These are phyloP conservation scores for Purpureocillium takamizusanense DNA, from an alignment of 2,329 filamentous ascomycete species.

Conservation along the genomic window DNA sequence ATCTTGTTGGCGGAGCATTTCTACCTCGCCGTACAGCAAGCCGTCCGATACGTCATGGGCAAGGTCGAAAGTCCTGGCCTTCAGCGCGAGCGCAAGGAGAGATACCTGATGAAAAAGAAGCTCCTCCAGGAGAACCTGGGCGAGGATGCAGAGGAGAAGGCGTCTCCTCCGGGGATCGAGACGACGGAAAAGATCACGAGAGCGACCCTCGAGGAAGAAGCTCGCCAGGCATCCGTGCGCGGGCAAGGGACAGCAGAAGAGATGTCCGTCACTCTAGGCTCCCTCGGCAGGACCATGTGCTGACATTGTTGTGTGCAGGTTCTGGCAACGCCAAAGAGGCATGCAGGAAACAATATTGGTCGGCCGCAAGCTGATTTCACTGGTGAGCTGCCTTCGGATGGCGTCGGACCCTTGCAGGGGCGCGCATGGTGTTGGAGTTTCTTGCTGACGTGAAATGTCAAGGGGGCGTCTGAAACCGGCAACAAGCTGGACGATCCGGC, in stretches of 20 bases:
- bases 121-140: conserved; percentile 67
- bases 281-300: not conserved
- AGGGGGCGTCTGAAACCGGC: not conserved
- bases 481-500: not conserved
- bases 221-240: conserved; percentile 37
- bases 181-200: conserved; percentile 56
- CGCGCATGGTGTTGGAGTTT: no score
- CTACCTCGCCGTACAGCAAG: conserved; percentile 70
- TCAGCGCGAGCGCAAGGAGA: conserved; percentile 75
- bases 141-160: conserved; percentile 40
- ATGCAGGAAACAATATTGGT: conserved; percentile 48
- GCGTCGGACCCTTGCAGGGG: no score
- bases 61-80: conserved; percentile 81
- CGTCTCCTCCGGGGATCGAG: conserved; percentile 35
- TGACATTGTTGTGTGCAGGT: conserved; percentile 28
- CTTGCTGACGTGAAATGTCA: no score
- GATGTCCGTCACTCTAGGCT: conserved; percentile 24
- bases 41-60: conserved; percentile 61
- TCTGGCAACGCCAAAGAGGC: conserved; percentile 53
- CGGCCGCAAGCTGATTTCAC: conserved; percentile 45
- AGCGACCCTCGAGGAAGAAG: conserved; percentile 55
- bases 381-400: conserved; percentile 13
- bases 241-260: conserved; percentile 44
- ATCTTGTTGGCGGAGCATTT: conserved; percentile 84
- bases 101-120: conserved; percentile 71